Evolutionary conservation across 2,329 filamentous ascomycete species (phyloP), one percentile per base, ranked within the genome.

Genomic region (Penicillium sp.): DNA sequence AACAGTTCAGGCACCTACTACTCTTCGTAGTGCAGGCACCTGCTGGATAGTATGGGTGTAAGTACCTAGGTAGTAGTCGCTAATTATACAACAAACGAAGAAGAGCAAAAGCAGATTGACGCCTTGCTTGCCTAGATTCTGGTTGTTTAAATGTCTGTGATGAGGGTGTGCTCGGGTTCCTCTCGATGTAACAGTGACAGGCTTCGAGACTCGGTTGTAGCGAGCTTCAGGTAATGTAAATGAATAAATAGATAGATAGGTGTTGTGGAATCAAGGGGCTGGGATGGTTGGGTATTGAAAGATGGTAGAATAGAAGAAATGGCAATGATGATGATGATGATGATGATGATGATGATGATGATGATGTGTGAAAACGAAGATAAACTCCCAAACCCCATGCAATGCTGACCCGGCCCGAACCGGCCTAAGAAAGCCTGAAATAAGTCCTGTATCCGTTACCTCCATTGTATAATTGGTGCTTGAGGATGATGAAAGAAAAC

Each of bases 401-500:
- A 60, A 66, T 67, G 63, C 62, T 60, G 51, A 38, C 31, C 56
- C n/a, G 30, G 31, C 56, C 46, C 8, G 19, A 57, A 53, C 50
- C 30, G 21, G 48, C 30, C 57, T 49, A 58, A 49, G 29, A 13
- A 50, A 58, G 17, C 31, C 35, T 46, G 38, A 58, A 44, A 23
- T 38, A 57, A 31, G 49, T 44, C 38, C 52, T 41, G 44, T 23
- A 17, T 38, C 35, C 35, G 35, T 38, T 38, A 38, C 35, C 4
- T 38, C 11, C 15, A 49, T 15, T 15, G 30, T 48, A 46, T 17
- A 41, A 44, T 58, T 15, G 35, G n/a, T 19, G 30, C 46, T 46
- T 21, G 19, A 53, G 29, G 48, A 48, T 29, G 45, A 45, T 30
- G 23, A 51, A 44, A 56, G 50, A 30, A 29, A 51, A 51, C 35